Base-by-base conservation (phyloP, 495 filamentous ascomycete genomes). In the Aspergillus haitiensis region DNA sequence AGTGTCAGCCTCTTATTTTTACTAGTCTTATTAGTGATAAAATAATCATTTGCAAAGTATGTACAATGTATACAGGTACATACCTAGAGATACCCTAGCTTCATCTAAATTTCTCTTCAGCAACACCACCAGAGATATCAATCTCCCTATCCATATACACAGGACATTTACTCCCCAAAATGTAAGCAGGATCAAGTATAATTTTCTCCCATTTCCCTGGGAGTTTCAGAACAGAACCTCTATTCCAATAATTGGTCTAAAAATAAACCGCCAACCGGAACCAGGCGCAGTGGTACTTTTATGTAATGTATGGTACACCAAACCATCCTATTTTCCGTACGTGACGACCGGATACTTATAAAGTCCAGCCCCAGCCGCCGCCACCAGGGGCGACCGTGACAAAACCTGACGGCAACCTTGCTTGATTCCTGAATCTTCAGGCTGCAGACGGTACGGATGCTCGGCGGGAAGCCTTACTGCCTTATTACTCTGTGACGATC, bases 401-500 rank as follows among this genome's bases (percentile, higher is more conserved):
- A 46, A 42, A 53, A 35, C 55, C 50, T 63, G 50, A 63, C 55
- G 46, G 27, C 13, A 13, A 15, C 12, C 8, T 2, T 34, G 0
- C 34, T 37, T 47, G 56, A 62, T 50, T 49, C 65, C 65, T 64
- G 53, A 62, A 56, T 54, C 40, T 50, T 59, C 56, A 59, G 56
- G 56, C 56, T 31, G 37, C 13, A 33, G 15, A 27, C 10, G 12
- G 3, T 21, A 51, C 21, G 48, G 48, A 34, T 34, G 15, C 48
- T 51, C 21, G 48, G 47, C 21, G 47, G 37, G 31, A 33, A 32
- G 61, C 61, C 61, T 66, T 39, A 45, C 53, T 61, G 64, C 58
- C 60, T 63, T 56, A 63, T 63, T 56, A 60, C 45, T 34, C 44
- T 58, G 37, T 68, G 65, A 68, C 58, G 63, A 66, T 68, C 66